Evolutionary conservation across 768 basidiomycete genomes (phyloP).

Genomic region (Tylopilus rubrobrunneus): DNA sequence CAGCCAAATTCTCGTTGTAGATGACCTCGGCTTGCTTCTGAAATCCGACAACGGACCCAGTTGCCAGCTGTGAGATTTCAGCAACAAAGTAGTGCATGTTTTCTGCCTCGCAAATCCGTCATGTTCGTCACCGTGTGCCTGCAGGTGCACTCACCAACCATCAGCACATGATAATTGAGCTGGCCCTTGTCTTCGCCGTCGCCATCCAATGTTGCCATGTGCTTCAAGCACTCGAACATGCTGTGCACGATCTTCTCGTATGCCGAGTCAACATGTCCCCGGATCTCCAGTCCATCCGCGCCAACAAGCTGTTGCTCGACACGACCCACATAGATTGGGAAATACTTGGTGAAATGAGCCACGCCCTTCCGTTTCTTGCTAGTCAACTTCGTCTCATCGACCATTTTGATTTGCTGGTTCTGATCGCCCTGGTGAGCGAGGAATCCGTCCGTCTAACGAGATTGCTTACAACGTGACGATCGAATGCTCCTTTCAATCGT

Average conservation of each 20-base stretch:
- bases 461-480: slow-evolving; percentile 63
- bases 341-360: slow-evolving; percentile 87
- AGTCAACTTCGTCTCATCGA: slow-evolving; percentile 88
- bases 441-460: background rate
- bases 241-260: slow-evolving; percentile 86
- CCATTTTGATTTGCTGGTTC: slow-evolving; percentile 83
- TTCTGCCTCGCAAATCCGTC: slow-evolving; percentile 45
- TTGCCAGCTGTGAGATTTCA: slow-evolving; percentile 70
- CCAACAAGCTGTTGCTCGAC: slow-evolving; percentile 83
- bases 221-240: slow-evolving; percentile 92
- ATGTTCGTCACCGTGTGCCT: background rate
- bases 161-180: slow-evolving; percentile 91
- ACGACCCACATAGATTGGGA: slow-evolving; percentile 81
- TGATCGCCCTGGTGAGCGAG: slow-evolving; percentile 25
- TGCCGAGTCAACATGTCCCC: slow-evolving; percentile 69
- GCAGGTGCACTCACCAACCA: slow-evolving; percentile 68
- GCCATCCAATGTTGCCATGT: slow-evolving; percentile 93
- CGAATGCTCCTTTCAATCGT: slow-evolving; percentile 70
- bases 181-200: slow-evolving; percentile 96
- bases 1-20: slow-evolving; percentile 84
- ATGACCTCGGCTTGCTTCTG: slow-evolving; percentile 71
- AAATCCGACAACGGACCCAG: slow-evolving; percentile 59
- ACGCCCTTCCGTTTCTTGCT: slow-evolving; percentile 93
- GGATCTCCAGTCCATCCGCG: slow-evolving; percentile 72
- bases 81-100: slow-evolving; percentile 95